Conservation (phyloP, 345 rosid species). For the Citrus glauca region DNA sequence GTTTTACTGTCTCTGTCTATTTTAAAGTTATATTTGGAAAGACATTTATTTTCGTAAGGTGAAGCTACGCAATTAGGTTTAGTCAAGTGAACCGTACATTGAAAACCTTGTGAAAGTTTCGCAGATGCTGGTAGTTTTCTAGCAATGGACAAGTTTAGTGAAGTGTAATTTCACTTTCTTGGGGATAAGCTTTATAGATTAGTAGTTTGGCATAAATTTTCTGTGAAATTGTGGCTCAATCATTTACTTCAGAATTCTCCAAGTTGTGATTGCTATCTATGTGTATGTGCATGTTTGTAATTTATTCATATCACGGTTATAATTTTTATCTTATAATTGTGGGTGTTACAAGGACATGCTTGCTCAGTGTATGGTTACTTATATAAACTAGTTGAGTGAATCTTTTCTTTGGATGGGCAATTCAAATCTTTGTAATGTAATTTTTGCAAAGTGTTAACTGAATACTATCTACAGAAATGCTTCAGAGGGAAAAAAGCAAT, state of each 20-base stretch:
- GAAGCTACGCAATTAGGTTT: background rate
- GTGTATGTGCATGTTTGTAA: background rate
- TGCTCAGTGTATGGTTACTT: background rate
- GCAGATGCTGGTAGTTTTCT: no score
- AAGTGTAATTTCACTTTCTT: background rate
- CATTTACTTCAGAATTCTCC: background rate
- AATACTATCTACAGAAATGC: slow-evolving; percentile 72
- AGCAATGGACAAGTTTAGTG: background rate
- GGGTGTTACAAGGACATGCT: background rate
- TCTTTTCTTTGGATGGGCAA: background rate
- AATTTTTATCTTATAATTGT: background rate
- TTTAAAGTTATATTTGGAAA: background rate
- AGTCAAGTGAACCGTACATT: background rate
- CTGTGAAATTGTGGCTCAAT: background rate
- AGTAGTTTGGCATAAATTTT: background rate
- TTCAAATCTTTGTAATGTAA: background rate
- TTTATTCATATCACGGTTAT: background rate
- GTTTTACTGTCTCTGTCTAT: background rate
- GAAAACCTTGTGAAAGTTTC: background rate
- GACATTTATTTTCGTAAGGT: background rate
- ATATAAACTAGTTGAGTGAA: background rate
- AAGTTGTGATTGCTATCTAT: background rate
- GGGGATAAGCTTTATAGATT: background rate
- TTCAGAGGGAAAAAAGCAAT: slow-evolving; percentile 83
- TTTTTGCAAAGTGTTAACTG: slow-evolving; percentile 33